A percentile compares a stretch with the other conserved stretches of the same genome.
These are phyloP conservation scores for Metschnikowia noctiluminum DNA, from an alignment of 805 yeast genomes.

Conservation along the genomic window DNA sequence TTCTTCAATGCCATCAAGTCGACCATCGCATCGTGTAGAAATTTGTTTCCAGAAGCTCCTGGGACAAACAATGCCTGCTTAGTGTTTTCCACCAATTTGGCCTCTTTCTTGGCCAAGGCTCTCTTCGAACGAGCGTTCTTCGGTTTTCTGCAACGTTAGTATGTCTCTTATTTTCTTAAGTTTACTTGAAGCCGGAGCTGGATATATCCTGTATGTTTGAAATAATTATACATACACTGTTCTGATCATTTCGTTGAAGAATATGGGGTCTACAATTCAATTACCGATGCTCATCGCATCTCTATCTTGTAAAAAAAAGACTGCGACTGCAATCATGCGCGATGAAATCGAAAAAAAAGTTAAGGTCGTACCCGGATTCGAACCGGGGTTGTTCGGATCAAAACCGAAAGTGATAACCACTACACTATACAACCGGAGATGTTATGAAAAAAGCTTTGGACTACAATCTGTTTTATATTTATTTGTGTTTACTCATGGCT, in stretches of 20 bases:
- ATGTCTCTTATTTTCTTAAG: background rate
- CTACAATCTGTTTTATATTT: no score
- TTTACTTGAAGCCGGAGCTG: no score
- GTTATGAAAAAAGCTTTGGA: no score
- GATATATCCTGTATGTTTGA: no score
- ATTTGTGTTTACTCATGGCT: no score
- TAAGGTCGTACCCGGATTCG: conserved; percentile 80
- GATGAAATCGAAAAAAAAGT: conserved; percentile 12
- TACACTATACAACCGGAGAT: conserved; percentile 72
- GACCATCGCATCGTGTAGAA: conserved; percentile 82
- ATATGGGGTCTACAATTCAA: background rate
- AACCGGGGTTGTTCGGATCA: conserved; percentile 82
- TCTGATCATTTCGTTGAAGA: conserved; percentile 30
- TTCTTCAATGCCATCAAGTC: conserved; percentile 88
- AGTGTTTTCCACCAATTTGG: conserved; percentile 84
- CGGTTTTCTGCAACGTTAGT: conserved; percentile 58
- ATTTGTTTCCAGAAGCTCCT: conserved; percentile 75
- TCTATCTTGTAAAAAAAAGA: conserved; percentile 1
- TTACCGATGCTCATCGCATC: conserved; percentile 16
- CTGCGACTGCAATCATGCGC: background rate
- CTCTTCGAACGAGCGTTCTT: conserved; percentile 95
- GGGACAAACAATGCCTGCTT: conserved; percentile 90
- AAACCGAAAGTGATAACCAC: conserved; percentile 81
- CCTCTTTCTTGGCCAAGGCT: conserved; percentile 83
- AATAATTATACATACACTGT: conserved; percentile 29